These are phyloP conservation scores for Hyphopichia pseudoburtonii DNA, from an alignment of 1,139 yeast genomes.

Conservation along the genomic window DNA sequence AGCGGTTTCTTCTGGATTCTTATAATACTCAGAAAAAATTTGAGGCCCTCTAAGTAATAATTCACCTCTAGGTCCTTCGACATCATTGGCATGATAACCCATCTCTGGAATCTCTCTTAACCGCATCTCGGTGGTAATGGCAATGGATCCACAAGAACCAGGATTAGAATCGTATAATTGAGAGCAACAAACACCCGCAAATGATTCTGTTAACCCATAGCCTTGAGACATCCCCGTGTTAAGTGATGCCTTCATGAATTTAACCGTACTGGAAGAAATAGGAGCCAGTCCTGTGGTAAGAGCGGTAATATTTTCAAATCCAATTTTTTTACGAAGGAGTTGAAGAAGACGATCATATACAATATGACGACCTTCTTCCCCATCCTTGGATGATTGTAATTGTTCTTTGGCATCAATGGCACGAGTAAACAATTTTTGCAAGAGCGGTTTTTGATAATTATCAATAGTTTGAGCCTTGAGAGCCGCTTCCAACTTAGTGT, in stretches of 20 bases:
- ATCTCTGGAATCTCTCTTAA: slow-evolving; percentile 40
- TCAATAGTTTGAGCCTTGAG: slow-evolving; percentile 44
- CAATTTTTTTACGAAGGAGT: slow-evolving; percentile 33
- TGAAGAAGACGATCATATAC: slow-evolving; percentile 30
- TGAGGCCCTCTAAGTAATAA: slow-evolving; percentile 41
- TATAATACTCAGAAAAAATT: slow-evolving; percentile 36
- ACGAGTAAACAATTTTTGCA: slow-evolving; percentile 22
- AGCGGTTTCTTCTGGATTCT: slow-evolving; percentile 39
- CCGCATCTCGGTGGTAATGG: slow-evolving; percentile 34
- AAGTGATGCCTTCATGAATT: slow-evolving; percentile 40
- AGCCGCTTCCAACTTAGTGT: slow-evolving; percentile 44
- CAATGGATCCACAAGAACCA: slow-evolving; percentile 42
- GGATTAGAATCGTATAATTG: slow-evolving; percentile 33
- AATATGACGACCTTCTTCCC: slow-evolving; percentile 27
- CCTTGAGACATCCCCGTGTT: slow-evolving; percentile 43
- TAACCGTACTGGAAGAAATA: slow-evolving; percentile 40
- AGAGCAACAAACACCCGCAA: slow-evolving; percentile 40
- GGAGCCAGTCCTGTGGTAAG: slow-evolving; percentile 46
- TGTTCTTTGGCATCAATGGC: slow-evolving; percentile 34
- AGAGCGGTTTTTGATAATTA: slow-evolving; percentile 39
- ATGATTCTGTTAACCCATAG: slow-evolving; percentile 48
- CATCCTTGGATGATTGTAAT: slow-evolving; percentile 29
- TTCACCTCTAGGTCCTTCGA: slow-evolving; percentile 43
- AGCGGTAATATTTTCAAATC: slow-evolving; percentile 28
- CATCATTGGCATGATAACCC: slow-evolving; percentile 31